phyloP scores from a whole-genome alignment of 108 stramenopile genomes.

The Chaetoceros muelleri region DNA sequence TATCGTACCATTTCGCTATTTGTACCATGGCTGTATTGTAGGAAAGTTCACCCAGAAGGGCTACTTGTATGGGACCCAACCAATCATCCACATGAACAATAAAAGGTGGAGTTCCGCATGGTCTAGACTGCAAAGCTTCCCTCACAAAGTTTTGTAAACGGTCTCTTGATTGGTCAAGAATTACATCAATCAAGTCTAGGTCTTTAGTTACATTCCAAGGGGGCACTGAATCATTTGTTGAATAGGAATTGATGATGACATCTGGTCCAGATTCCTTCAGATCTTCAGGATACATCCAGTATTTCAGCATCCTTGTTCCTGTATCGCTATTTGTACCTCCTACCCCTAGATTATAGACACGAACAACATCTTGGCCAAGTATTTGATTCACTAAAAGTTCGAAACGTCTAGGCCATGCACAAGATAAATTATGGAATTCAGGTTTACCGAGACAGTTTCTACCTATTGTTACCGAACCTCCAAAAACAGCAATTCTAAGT shows the following conservation, averaged over 20 bases:
- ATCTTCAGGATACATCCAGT: slow-evolving; percentile 4
- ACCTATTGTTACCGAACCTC: slow-evolving; percentile 8
- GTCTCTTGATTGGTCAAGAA: too few species aligned
- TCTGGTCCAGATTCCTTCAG: not conserved
- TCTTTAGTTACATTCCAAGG: too few species aligned
- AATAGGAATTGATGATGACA: slow-evolving; percentile 4
- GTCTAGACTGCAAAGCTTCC: not conserved
- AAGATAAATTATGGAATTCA: slow-evolving; percentile 3
- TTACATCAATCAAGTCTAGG: too few species aligned
- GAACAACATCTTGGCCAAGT: not conserved
- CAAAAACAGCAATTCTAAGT: slow-evolving; percentile 12
- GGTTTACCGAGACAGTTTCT: not conserved
- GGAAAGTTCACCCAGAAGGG: not conserved
- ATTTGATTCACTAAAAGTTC: slow-evolving; percentile 6
- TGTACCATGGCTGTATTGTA: slow-evolving; percentile 2
- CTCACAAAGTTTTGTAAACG: not conserved
- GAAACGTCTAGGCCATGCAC: slow-evolving; percentile 8
- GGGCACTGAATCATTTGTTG: slow-evolving; percentile 1
- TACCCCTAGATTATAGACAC: slow-evolving; percentile 7
- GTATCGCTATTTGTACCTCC: slow-evolving; percentile 2
- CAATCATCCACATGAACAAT: slow-evolving; percentile 3
- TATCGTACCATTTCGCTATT: slow-evolving; percentile 6
- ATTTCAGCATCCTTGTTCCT: slow-evolving; percentile 4
- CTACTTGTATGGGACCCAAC: not conserved
- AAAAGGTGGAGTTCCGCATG: not conserved